Base-by-base conservation (phyloP, 805 yeast species). In the Clavispora carvajalis region DNA sequence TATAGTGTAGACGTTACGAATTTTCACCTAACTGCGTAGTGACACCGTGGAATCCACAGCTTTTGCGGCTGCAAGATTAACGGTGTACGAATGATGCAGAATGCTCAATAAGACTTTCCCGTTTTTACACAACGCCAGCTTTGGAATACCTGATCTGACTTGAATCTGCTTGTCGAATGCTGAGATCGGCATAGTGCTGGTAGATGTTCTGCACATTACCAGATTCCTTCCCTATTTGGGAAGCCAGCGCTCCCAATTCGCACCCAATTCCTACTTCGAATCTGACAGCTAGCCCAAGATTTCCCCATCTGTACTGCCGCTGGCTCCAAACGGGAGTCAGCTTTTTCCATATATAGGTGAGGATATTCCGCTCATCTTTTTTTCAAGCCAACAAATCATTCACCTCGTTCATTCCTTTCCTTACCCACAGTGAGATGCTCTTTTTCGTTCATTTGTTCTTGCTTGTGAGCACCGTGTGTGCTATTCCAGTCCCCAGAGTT, bases 401-500 rank as follows among this genome's bases (percentile, higher is more conserved):
- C 19, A 8, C 24, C 19, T 25, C 13, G n/a, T 26, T 10, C 22
- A 17, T 24, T 26, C 25, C 22, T 15, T 45, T 43, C 42, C 19
- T 11, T 15, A n/a, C 12, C 10, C 4, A 6, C 31, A 16, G 31
- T 28, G 19, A 28, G 19, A 31, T 28, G 30, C 43, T 22, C 33
- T 51, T 9, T 28, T 48, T 28, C 31, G 16, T 28, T 28, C 31
- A 28, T 19, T 28, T 28, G 31, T 16, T 28, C 19, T 28, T 28
- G 31, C 31, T 28, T 28, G 31, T 19, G 9, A 28, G 31, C 31
- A 15, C 16, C n/a, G 31, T 12, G 9, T 28, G 31, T 10, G 67
- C 71, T 15, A 55, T 60, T 12, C 74, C 74, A 3, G 37, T 69
- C 13, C 69, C 71, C 39, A 59, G 59, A 36, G 43, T 74, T 19